Evolutionary conservation across 306 rosid species (phyloP).

Genomic region (Vicia villosa): DNA sequence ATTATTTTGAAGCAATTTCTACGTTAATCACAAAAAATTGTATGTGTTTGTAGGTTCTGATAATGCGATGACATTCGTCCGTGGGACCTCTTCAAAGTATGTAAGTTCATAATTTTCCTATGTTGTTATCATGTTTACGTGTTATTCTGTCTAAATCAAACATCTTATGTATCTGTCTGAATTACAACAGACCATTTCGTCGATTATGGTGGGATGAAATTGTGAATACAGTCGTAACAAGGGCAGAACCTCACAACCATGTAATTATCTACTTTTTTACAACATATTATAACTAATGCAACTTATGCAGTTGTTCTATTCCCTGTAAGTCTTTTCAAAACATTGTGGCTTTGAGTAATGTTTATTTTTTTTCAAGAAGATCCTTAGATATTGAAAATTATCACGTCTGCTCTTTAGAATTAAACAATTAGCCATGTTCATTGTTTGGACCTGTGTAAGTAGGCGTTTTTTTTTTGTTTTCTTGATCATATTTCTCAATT

Average conservation of each 20-base stretch:
- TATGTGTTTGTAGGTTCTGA: constrained; percentile 37
- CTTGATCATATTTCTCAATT: not conserved
- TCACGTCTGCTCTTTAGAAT: no score
- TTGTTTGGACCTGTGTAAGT: no score
- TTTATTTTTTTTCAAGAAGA: no score
- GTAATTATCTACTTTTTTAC: constrained; percentile 1
- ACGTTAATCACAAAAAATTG: constrained; percentile 1
- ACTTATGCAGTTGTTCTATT: no score
- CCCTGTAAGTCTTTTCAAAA: not conserved
- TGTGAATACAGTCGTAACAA: constrained; percentile 46
- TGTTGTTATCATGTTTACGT: not conserved
- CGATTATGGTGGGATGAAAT: constrained; percentile 56
- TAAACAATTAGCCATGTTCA: no score
- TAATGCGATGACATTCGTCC: constrained; percentile 46
- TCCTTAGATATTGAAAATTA: no score
- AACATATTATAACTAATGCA: not conserved
- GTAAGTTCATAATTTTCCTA: not conserved
- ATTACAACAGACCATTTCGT: constrained; percentile 27
- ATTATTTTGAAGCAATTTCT: not conserved
- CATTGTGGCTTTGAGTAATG: not conserved
- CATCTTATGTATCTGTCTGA: not conserved
- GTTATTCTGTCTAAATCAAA: not conserved
- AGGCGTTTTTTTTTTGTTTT: not conserved
- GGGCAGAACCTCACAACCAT: constrained; percentile 53
- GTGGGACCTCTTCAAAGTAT: constrained; percentile 45